Evolutionary conservation across 1,284 basidiomycete genomes (phyloP).

Genomic region (Trichosporon sp.): DNA sequence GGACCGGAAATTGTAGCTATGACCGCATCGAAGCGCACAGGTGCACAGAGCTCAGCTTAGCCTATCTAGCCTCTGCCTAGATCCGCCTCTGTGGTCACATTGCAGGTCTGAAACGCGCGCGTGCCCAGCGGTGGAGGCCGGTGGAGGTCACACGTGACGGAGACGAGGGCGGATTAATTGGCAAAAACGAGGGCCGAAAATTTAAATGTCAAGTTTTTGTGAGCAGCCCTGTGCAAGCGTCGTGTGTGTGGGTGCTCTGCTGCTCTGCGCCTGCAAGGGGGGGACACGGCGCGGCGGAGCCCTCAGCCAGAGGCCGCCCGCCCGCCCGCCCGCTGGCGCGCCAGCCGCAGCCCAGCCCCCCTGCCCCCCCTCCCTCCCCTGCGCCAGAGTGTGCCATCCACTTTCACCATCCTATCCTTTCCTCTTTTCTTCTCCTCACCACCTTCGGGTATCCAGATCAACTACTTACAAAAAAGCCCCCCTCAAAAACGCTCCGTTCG

Average conservation of each 20-base stretch:
- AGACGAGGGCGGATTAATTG: not conserved
- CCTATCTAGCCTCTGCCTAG: too few relatives aligned
- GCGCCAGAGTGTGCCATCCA: not conserved
- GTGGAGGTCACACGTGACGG: not conserved
- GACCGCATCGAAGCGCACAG: not conserved
- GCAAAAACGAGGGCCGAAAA: not conserved
- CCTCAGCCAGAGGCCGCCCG: not conserved
- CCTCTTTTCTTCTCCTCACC: conserved; percentile 22
- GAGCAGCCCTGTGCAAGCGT: not conserved
- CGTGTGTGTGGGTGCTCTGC: not conserved
- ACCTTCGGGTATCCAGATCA: conserved; percentile 25
- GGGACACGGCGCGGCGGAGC: too few relatives aligned
- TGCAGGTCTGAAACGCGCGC: not conserved
- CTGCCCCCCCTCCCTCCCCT: not conserved
- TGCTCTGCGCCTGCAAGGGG: too few relatives aligned
- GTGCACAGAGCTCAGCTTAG: too few relatives aligned
- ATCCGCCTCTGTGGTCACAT: not conserved
- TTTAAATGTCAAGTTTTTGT: not conserved
- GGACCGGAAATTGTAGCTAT: not conserved
- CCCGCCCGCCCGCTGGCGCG: not conserved
- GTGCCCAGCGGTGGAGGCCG: not conserved
- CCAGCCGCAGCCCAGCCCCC: not conserved
- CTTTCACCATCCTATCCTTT: conserved; percentile 5
- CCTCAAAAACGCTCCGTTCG: conserved; percentile 19
- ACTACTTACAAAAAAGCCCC: conserved; percentile 10